Evolutionary conservation across 2,329 filamentous ascomycete genomes (phyloP), one percentile per base, ranked within the genome.

Genomic region (Metarhizium sp.): DNA sequence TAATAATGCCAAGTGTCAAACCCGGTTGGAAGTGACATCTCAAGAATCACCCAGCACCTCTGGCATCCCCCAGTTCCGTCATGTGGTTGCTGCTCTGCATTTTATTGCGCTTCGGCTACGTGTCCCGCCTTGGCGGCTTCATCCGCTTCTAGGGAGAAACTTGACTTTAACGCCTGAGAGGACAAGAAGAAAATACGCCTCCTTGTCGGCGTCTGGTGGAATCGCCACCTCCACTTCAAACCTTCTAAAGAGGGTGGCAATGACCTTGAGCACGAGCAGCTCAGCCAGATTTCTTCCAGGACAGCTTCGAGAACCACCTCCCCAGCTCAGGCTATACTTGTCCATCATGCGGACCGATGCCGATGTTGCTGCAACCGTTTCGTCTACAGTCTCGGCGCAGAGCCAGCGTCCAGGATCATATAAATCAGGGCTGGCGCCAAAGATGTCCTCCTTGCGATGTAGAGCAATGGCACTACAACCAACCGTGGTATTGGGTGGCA

Each of bases 111-210:
- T 16, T 14, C 25, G 3, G 7, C 16, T 50, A 2, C 29, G 36
- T 25, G 7, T 36, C 32, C 32, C 32, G 32, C 7, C 32, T n/a
- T 14, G 32, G 13, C 45, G 2, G 2, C 5, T 2, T 38, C 16
- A 40, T 18, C 34, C n/a, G 18, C 30, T 16, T 13, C 48, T 40
- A 16, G 51, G 14, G 30, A 56, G 60, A 40, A 80, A 79, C 0
- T 67, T 65, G 1, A 62, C 75, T 58, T 65, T 74, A 3, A 75
- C 73, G 0, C 76, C 77, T 0, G 73, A 76, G 60, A 79, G 58
- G 73, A 80, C 78, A 1, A 76, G 77, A 64, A 81, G 64, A 55
- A 80, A 81, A 54, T 80, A 80, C 8, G 73, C 73, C 2, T 67
- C 69, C 47, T 72, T 70, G 1, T 73, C 63, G 2, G 70, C 63